Evolutionary conservation across 2,329 filamentous ascomycete genomes (phyloP).

Genomic region (Monilinia polystroma): DNA sequence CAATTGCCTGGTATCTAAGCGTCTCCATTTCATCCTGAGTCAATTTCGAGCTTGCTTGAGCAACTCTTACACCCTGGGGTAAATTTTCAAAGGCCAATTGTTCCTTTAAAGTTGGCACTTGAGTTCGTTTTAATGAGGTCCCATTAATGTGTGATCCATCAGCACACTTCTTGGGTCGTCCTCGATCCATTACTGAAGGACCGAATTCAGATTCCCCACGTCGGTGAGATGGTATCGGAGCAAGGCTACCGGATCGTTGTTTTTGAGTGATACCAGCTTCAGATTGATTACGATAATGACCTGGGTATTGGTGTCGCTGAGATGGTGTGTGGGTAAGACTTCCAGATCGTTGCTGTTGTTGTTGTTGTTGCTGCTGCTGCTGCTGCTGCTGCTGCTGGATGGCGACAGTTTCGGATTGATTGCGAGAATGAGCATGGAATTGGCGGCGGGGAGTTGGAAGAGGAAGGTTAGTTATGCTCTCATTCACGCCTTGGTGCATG

Average conservation of each 20-base stretch:
- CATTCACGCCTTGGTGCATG: constrained; percentile 5
- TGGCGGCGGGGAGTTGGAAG: constrained; percentile 14
- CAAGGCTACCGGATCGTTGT: constrained; percentile 18
- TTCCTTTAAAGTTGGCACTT: constrained; percentile 43
- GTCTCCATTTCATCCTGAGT: constrained; percentile 49
- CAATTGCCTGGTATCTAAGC: constrained; percentile 60
- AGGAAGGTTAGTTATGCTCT: neutral
- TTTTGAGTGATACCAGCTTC: constrained; percentile 4
- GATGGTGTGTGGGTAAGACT: too few relatives aligned
- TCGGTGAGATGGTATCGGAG: constrained; percentile 44
- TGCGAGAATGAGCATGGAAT: constrained; percentile 29
- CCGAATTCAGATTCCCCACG: constrained; percentile 57
- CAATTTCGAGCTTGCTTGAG: constrained; percentile 52
- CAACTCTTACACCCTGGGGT: constrained; percentile 56
- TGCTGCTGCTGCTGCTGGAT: constrained; percentile 15
- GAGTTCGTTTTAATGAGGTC: constrained; percentile 40
- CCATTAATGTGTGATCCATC: constrained; percentile 42
- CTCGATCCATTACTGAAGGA: constrained; percentile 59
- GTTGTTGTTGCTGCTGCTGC: constrained; percentile 14
- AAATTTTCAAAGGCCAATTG: constrained; percentile 59
- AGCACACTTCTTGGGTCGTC: constrained; percentile 56
- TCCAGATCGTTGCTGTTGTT: too few relatives aligned
- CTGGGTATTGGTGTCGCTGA: neutral
- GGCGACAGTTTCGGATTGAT: constrained; percentile 27
- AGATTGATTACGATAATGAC: constrained; percentile 33